A percentile compares a stretch with the other conserved stretches of the same genome.
phyloP scores from a whole-genome alignment of 129 eudicot species.

The Glebionis coronaria region DNA sequence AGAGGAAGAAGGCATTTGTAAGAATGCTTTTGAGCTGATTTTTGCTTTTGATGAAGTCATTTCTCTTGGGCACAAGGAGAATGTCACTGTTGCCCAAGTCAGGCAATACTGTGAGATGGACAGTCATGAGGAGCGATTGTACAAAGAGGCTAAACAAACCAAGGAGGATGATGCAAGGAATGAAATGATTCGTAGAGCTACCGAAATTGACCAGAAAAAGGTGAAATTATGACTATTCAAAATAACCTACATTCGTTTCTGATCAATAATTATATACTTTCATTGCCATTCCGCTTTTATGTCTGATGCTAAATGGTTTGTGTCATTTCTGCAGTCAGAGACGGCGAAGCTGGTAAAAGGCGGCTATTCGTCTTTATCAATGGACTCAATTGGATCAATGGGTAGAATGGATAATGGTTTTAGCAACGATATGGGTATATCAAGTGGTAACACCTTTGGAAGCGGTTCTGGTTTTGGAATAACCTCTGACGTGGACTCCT shows the following conservation, averaged over 20 bases:
- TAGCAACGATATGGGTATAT: constrained; percentile 57
- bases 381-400: constrained; percentile 49
- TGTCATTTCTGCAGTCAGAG: constrained; percentile 47
- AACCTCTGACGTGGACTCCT: constrained; percentile 66
- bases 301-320: not conserved
- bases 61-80: constrained; percentile 90
- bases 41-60: constrained; percentile 96
- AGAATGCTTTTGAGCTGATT: constrained; percentile 81
- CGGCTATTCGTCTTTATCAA: constrained; percentile 60
- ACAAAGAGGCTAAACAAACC: constrained; percentile 69
- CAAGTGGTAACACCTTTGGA: constrained; percentile 59
- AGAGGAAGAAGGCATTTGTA: constrained; percentile 87
- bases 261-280: not conserved
- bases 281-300: not conserved
- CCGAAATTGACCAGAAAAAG: constrained; percentile 85
- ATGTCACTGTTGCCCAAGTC: constrained; percentile 84
- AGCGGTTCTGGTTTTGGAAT: constrained; percentile 69
- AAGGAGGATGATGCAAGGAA: constrained; percentile 85
- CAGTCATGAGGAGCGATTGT: constrained; percentile 85
- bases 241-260: not conserved
- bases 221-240: constrained; percentile 25
- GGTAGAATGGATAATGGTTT: constrained; percentile 73
- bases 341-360: constrained; percentile 65
- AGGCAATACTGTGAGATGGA: constrained; percentile 97
- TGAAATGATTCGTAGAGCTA: constrained; percentile 91